Evolutionary conservation across 352 stramenopile species (phyloP).

Genomic region (Thraustochytrium sp.): DNA sequence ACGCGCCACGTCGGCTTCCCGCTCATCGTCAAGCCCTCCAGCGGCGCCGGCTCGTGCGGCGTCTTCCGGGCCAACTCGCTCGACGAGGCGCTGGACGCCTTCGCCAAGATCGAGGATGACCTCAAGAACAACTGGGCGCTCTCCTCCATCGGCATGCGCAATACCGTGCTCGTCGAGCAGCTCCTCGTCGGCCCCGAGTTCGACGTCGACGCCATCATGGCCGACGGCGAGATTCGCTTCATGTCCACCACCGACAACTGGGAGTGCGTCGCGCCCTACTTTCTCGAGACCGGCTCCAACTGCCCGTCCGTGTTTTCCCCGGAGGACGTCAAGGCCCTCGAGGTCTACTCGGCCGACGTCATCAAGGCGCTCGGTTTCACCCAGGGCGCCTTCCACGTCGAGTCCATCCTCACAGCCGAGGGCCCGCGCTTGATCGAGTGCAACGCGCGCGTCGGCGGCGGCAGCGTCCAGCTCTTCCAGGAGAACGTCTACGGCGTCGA

Average conservation of each 20-base stretch:
- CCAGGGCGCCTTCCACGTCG: constrained; percentile 40
- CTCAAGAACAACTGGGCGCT: constrained; percentile 3
- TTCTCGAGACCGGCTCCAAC: constrained; percentile 39
- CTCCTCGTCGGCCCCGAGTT: constrained; percentile 35
- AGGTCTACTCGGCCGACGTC: constrained; percentile 1
- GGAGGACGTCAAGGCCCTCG: not conserved
- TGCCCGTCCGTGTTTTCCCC: not conserved
- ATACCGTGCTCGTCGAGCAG: constrained; percentile 41
- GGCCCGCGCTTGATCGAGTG: constrained; percentile 39
- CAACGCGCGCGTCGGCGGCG: constrained; percentile 43
- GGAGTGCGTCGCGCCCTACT: constrained; percentile 37
- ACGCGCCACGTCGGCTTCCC: constrained; percentile 38
- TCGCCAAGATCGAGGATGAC: constrained; percentile 29
- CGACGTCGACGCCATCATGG: constrained; percentile 44
- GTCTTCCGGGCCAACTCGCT: constrained; percentile 21
- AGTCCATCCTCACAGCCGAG: constrained; percentile 34
- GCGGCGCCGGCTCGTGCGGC: constrained; percentile 28
- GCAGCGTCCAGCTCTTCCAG: constrained; percentile 22
- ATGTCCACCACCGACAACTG: constrained; percentile 27
- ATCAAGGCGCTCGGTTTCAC: constrained; percentile 18
- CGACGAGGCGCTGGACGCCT: not conserved
- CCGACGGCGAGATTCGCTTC: not conserved
- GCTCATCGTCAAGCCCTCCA: constrained; percentile 36
- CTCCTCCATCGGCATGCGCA: not conserved
- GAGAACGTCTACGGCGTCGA: not conserved